Evolutionary conservation across 805 yeast genomes (phyloP).

Genomic region (Metschnikowia lachancei): DNA sequence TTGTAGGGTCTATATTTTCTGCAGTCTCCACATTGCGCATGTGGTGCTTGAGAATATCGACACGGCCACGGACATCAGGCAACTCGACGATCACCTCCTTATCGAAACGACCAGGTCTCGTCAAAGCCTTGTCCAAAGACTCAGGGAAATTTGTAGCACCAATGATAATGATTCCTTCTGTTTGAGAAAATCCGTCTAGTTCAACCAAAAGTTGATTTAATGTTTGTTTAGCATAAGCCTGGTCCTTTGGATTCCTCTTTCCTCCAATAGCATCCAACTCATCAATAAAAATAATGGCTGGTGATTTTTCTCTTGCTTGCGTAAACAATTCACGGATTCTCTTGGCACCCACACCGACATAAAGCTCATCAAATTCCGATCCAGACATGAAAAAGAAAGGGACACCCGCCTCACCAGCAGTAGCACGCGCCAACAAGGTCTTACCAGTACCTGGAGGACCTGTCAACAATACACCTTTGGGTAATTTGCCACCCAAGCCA

Average conservation of each 20-base stretch:
- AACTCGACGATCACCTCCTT: conserved; percentile 91
- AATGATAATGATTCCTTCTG: conserved; percentile 89
- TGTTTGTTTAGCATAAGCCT: conserved; percentile 97
- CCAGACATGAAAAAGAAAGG: conserved; percentile 99
- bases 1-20: conserved; percentile 79
- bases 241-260: conserved; percentile 94
- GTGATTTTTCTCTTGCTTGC: conserved; percentile 92
- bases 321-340: conserved; percentile 90
- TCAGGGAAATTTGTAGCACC: conserved; percentile 99
- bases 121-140: conserved; percentile 90
- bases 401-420: conserved; percentile 99
- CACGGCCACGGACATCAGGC: conserved; percentile 97
- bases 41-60: conserved; percentile 88
- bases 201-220: conserved; percentile 93
- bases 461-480: conserved; percentile 93
- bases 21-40: conserved; percentile 87
- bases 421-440: conserved; percentile 92
- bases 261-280: conserved; percentile 99
- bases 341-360: conserved; percentile 99
- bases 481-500: conserved; percentile 94
- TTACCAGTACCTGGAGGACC: conserved; percentile 99
- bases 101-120: conserved; percentile 98
- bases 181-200: conserved; percentile 90
- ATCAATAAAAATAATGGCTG: conserved; percentile 95
- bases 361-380: conserved; percentile 95